phyloP scores from a whole-genome alignment of 257 asterid species.

The Jaltomata sinuosa region DNA sequence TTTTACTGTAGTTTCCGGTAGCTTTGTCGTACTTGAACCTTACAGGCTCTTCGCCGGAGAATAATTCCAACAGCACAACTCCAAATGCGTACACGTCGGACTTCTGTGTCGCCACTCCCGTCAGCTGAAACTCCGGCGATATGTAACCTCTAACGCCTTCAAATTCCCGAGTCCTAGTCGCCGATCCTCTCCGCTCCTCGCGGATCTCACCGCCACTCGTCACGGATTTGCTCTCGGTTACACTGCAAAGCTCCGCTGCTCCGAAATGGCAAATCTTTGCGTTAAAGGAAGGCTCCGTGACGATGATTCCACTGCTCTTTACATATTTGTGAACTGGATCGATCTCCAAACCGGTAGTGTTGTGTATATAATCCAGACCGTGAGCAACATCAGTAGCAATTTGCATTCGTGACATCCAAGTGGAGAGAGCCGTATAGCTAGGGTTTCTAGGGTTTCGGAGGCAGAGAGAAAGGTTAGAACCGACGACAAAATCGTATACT shows the following conservation, averaged over 20 bases:
- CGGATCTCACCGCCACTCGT: constrained; percentile 1
- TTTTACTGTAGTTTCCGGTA: constrained; percentile 27
- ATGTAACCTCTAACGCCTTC: constrained; percentile 88
- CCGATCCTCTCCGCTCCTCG: constrained; percentile 7
- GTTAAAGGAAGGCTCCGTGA: constrained; percentile 67
- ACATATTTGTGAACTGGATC: constrained; percentile 78
- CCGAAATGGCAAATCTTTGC: constrained; percentile 94
- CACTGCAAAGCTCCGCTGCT: constrained; percentile 94
- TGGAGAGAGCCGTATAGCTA: constrained; percentile 65
- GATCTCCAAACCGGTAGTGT: constrained; percentile 58
- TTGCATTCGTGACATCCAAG: constrained; percentile 88
- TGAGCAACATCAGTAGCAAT: constrained; percentile 81
- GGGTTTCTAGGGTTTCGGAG: constrained; percentile 59
- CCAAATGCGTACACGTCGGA: constrained; percentile 94
- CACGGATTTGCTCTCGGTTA: constrained; percentile 22
- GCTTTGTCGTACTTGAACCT: constrained; percentile 41
- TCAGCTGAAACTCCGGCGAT: constrained; percentile 77
- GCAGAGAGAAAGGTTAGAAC: constrained; percentile 56
- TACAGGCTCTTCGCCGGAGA: constrained; percentile 77
- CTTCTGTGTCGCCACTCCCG: constrained; percentile 76
- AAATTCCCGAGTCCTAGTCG: constrained; percentile 25
- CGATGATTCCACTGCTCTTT: constrained; percentile 78
- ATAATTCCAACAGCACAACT: constrained; percentile 67
- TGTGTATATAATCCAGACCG: constrained; percentile 83
- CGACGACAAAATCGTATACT: constrained; percentile 60